phyloP scores from a whole-genome alignment of 805 yeast species.

The Saccharomyces paradoxus region DNA sequence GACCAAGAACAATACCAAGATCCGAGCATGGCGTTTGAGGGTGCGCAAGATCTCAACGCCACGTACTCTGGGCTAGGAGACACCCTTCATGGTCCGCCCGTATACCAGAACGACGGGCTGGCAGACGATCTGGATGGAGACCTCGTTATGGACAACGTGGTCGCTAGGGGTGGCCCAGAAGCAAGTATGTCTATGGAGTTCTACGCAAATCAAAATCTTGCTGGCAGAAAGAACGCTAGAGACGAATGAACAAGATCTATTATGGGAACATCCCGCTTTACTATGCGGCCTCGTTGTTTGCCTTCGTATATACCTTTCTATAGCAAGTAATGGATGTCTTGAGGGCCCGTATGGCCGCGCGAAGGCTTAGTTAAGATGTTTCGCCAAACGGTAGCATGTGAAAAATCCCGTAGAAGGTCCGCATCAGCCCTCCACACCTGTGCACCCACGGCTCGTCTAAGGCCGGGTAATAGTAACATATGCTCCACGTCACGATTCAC shows the following conservation, averaged over 20 bases:
- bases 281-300: neutral
- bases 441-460: neutral
- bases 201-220: conserved; percentile 6
- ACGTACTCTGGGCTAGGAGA: conserved; percentile 15
- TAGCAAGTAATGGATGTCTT: neutral
- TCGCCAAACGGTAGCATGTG: neutral
- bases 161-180: conserved; percentile 9
- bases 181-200: conserved; percentile 25
- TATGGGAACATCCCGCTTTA: neutral
- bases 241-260: neutral
- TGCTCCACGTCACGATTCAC: neutral
- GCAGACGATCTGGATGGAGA: conserved; percentile 25
- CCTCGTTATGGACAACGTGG: conserved; percentile 4
- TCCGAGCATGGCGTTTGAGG: neutral
- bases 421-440: neutral
- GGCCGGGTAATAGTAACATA: neutral
- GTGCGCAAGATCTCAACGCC: conserved; percentile 2
- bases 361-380: neutral
- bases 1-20: conserved; percentile 5
- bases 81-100: conserved; percentile 8
- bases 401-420: neutral
- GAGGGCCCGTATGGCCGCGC: neutral
- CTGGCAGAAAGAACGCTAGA: conserved; percentile 9
- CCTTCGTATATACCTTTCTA: neutral
- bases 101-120: conserved; percentile 16